These are phyloP conservation scores for Leccinum obscurum DNA, from an alignment of 768 basidiomycete genomes.

Conservation along the genomic window DNA sequence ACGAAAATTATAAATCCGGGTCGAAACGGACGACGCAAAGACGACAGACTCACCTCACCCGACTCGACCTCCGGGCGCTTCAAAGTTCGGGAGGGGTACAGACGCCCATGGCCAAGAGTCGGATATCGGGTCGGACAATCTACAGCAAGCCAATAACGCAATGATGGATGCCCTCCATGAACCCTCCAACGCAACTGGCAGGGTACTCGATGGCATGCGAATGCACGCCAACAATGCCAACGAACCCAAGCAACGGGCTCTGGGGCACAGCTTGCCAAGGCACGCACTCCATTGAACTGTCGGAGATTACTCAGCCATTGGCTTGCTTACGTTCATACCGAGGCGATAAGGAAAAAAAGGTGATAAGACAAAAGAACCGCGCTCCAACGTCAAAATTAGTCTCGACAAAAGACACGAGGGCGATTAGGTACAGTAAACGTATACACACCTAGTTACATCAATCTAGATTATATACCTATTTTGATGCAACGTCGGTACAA, in stretches of 20 bases:
- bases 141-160: slow-evolving; percentile 17
- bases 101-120: background rate
- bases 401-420: slow-evolving; percentile 12
- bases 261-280: slow-evolving; percentile 24
- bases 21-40: background rate
- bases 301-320: background rate
- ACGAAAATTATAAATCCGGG: background rate
- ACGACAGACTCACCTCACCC: background rate
- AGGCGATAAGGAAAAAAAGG: slow-evolving; percentile 5
- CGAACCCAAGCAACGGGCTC: background rate
- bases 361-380: slow-evolving; percentile 7
- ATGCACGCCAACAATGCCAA: background rate
- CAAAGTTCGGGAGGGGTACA: background rate
- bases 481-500: slow-evolving; percentile 4
- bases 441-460: background rate
- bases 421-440: background rate
- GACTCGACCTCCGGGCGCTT: background rate
- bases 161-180: background rate
- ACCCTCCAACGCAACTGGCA: background rate
- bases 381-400: background rate
- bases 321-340: slow-evolving; percentile 1
- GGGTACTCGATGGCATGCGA: background rate
- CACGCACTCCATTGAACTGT: slow-evolving; percentile 5
- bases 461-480: background rate
- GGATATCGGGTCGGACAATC: background rate